A percentile compares a stretch with the other conserved stretches of the same genome.
phyloP scores from a whole-genome alignment of 331 rosid species.

The Acacia pycnantha region DNA sequence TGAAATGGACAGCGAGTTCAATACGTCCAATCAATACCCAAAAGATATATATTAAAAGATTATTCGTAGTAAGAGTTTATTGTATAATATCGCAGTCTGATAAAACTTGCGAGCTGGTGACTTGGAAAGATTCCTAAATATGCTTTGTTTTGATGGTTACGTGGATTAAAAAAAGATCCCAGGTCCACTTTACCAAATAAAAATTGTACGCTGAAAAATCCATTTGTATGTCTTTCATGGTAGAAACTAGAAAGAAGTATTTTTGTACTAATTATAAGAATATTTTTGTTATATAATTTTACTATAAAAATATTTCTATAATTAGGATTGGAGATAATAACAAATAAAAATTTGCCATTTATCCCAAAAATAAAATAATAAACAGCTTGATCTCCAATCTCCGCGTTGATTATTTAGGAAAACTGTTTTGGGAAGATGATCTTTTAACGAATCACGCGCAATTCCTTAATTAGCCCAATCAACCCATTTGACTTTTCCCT shows the following conservation, averaged over 20 bases:
- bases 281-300: no score
- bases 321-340: no score
- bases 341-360: background rate
- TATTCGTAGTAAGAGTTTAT: background rate
- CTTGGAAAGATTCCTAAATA: background rate
- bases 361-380: background rate
- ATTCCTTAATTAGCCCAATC: background rate
- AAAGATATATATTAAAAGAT: background rate
- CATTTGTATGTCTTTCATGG: background rate
- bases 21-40: background rate
- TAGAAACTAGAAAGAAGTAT: background rate
- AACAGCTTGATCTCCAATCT: background rate
- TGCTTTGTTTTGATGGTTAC: background rate
- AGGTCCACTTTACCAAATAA: background rate
- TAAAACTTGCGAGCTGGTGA: background rate
- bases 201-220: background rate
- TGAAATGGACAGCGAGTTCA: background rate
- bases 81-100: background rate
- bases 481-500: constrained; percentile 5
- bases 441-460: background rate
- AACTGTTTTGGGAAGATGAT: background rate
- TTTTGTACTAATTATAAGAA: no score
- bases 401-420: no score
- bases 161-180: background rate
- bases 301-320: no score